Evolutionary conservation across 2,329 filamentous ascomycete genomes (phyloP).

Genomic region (Colletotrichum spinosum): DNA sequence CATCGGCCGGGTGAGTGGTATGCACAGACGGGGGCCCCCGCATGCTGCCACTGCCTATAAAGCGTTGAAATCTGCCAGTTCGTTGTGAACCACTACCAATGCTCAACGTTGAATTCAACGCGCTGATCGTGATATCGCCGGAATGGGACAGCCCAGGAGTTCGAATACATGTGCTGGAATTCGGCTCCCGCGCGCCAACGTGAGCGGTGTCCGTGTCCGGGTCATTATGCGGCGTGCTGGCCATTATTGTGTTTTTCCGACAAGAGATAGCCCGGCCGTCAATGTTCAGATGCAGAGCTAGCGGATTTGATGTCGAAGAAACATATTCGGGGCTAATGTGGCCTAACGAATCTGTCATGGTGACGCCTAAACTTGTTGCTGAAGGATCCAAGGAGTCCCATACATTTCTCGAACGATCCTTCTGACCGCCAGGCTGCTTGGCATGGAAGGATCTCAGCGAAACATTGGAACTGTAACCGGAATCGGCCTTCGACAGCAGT

Average conservation of each 20-base stretch:
- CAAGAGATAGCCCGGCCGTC: no score
- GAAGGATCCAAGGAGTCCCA: no score
- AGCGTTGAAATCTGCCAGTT: conserved; percentile 49
- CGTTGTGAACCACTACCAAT: conserved; percentile 46
- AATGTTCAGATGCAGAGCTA: no score
- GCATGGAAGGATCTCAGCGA: conserved; percentile 66
- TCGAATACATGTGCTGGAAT: no score
- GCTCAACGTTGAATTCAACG: conserved; percentile 44
- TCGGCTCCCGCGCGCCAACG: no score
- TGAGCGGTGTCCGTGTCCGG: no score
- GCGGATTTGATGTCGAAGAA: no score
- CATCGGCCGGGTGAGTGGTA: conserved; percentile 47
- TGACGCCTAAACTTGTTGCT: no score
- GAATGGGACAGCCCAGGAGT: conserved; percentile 23
- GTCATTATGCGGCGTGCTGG: no score
- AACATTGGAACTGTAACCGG: conserved; percentile 70
- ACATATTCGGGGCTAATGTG: no score
- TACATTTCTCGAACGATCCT: conserved; percentile 5
- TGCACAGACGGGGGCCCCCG: conserved; percentile 47
- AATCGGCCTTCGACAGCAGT: conserved; percentile 68
- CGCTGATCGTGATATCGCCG: conserved; percentile 46
- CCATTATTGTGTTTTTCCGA: no score
- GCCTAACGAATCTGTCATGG: no score
- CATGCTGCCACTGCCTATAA: conserved; percentile 49
- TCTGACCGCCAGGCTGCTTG: conserved; percentile 40